Conservation (phyloP, 257 asterid species). For the Scutellaria barbata region DNA sequence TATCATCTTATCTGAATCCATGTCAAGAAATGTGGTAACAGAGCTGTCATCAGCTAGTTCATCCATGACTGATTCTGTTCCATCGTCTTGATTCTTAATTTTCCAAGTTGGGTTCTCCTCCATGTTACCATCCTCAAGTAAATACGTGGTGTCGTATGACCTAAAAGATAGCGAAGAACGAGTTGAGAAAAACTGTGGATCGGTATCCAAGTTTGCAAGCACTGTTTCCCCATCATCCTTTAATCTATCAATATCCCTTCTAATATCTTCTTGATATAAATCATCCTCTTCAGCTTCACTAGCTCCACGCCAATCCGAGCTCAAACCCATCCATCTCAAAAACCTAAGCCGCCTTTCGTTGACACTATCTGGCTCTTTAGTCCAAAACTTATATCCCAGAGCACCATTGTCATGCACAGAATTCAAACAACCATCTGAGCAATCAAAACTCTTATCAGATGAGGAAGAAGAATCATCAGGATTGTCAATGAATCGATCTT, state of each 20-base stretch:
- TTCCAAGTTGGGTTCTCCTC: slow-evolving; percentile 45
- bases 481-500: slow-evolving; percentile 70
- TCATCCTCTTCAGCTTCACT: slow-evolving; percentile 43
- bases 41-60: slow-evolving; percentile 51
- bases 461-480: slow-evolving; percentile 53
- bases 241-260: slow-evolving; percentile 41
- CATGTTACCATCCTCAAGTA: slow-evolving; percentile 37
- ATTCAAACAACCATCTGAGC: slow-evolving; percentile 47
- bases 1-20: slow-evolving; percentile 60
- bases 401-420: slow-evolving; percentile 45
- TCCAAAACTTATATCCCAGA: slow-evolving; percentile 76
- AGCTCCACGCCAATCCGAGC: slow-evolving; percentile 39
- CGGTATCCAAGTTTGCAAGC: slow-evolving; percentile 53
- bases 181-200: slow-evolving; percentile 48
- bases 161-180: slow-evolving; percentile 46
- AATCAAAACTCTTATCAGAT: slow-evolving; percentile 59
- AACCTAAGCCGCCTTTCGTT: slow-evolving; percentile 68
- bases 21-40: slow-evolving; percentile 50
- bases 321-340: slow-evolving; percentile 70
- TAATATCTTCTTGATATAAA: slow-evolving; percentile 28
- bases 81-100: slow-evolving; percentile 58
- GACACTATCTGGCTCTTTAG: slow-evolving; percentile 61
- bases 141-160: slow-evolving; percentile 37
- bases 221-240: slow-evolving; percentile 48
- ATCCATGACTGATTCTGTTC: slow-evolving; percentile 54